Base-by-base conservation (phyloP, 176 grass and related monocot species). In the Aegilops sharonensis region DNA sequence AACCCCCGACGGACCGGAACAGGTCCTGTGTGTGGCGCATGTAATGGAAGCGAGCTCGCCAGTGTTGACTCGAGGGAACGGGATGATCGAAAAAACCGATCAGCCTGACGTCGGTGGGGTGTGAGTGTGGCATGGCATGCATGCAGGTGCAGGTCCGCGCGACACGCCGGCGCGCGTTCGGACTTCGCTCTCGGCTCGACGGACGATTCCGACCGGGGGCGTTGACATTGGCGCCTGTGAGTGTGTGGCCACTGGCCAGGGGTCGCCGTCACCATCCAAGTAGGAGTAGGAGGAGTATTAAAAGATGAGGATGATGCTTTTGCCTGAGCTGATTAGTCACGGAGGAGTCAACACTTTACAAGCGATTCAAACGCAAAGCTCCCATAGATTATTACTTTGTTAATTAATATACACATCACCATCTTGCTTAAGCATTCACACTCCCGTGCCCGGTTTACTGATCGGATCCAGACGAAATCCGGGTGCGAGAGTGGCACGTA, bases 151-250 rank as follows among this genome's bases (percentile, higher is more conserved):
- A 69, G 66, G 66, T 36, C 66, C 66, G 66, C 66, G 68, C 34
- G 68, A 70, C 68, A 70, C 68, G 68, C 68, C 68, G 68, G 68
- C 68, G 68, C 68, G 68, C 68, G 68, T 71, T 71, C 68, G 64
- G 64, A 67, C 64, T 34, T 30, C 14, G 2, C 64, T 30, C 27
- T 65, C 63, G 0, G 25, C 11, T 14, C 25, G 25, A 65, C 29
- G 29, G 29, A 0, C 64, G 29, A 67, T 30, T 27, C 10, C n/a
- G 61, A 30, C 64, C 6, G 64, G 64, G 29, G 9, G 67, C 67
- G 67, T 70, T 70, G 67, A 70, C 67, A 39, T 70, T 5, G 15
- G 66, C 50, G 50, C 17, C 15, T 2, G 50, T 7, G 50, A 11
- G 18, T n/a, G 67, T n/a, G 34, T 11, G 67, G 64, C 64, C 25